These are phyloP conservation scores for Apiotrichum siamense DNA, from an alignment of 1,284 basidiomycete genomes.

Conservation along the genomic window DNA sequence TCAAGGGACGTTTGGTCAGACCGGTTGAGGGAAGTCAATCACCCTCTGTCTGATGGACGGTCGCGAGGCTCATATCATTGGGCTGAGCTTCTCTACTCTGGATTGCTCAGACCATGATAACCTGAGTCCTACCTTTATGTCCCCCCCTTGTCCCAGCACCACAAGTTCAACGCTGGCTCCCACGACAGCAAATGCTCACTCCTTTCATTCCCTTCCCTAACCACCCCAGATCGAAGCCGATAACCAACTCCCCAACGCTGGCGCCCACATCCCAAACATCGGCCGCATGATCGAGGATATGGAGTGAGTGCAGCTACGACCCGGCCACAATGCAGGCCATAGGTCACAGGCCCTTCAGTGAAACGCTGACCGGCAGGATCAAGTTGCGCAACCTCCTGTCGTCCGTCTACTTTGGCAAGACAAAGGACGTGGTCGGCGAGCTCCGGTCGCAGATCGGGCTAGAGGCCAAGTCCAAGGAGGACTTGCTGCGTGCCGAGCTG, in stretches of 20 bases:
- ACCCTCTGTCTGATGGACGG: too few relatives aligned
- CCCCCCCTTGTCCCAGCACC: too few relatives aligned
- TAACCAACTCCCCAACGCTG: slow-evolving; percentile 65
- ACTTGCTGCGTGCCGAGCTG: slow-evolving; percentile 86
- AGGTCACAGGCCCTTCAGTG: not conserved
- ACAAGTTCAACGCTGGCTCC: too few relatives aligned
- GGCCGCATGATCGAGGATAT: slow-evolving; percentile 96
- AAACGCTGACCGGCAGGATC: slow-evolving; percentile 50
- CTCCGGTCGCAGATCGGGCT: slow-evolving; percentile 80
- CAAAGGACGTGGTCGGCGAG: slow-evolving; percentile 87
- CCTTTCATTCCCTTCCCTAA: too few relatives aligned
- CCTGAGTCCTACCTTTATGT: too few relatives aligned
- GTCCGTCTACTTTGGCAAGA: slow-evolving; percentile 98
- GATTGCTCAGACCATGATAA: too few relatives aligned
- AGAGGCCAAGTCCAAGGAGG: slow-evolving; percentile 71
- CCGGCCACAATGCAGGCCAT: too few relatives aligned
- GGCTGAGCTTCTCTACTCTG: too few relatives aligned
- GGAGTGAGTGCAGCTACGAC: slow-evolving; percentile 57
- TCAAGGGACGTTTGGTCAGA: too few relatives aligned
- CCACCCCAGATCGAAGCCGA: slow-evolving; percentile 59
- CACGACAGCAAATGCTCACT: too few relatives aligned
- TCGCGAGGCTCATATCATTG: too few relatives aligned
- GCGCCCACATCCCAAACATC: slow-evolving; percentile 84
- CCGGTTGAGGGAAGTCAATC: too few relatives aligned
- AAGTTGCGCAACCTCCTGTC: slow-evolving; percentile 95